A percentile compares a stretch with the other conserved stretches of the same genome.
These are phyloP conservation scores for Fragilaria radians DNA, from an alignment of 108 stramenopile species.

Conservation along the genomic window DNA sequence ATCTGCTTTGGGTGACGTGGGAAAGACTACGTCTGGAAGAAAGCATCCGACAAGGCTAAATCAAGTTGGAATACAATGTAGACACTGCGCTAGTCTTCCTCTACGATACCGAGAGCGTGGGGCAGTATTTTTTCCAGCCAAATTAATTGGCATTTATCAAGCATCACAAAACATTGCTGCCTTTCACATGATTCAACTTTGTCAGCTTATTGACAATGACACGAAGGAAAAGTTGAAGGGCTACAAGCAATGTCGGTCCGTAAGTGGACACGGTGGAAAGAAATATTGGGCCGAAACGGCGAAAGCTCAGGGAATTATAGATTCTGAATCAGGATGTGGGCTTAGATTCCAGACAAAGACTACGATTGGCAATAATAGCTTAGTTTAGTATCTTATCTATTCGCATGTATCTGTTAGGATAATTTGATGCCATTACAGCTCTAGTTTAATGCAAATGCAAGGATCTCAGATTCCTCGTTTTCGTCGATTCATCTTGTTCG, in stretches of 20 bases:
- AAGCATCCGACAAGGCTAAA: constrained; percentile 33
- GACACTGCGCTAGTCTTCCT: constrained; percentile 35
- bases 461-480: no score
- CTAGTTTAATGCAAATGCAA: no score
- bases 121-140: constrained; percentile 45
- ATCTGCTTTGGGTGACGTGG: constrained; percentile 30
- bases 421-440: no score
- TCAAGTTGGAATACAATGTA: constrained; percentile 56
- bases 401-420: no score
- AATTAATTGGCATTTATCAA: constrained; percentile 39
- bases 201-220: constrained; percentile 14
- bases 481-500: no score
- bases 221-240: constrained; percentile 6
- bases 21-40: constrained; percentile 33
- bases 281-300: constrained; percentile 6
- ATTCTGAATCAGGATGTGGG: constrained; percentile 1
- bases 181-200: constrained; percentile 13
- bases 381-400: no score
- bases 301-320: background rate
- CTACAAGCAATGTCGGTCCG: constrained; percentile 13
- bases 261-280: constrained; percentile 28
- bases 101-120: constrained; percentile 33
- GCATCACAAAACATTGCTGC: constrained; percentile 33
- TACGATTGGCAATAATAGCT: no score
- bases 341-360: no score